phyloP scores from a whole-genome alignment of 257 asterid genomes.

The Solanum appendiculatum region DNA sequence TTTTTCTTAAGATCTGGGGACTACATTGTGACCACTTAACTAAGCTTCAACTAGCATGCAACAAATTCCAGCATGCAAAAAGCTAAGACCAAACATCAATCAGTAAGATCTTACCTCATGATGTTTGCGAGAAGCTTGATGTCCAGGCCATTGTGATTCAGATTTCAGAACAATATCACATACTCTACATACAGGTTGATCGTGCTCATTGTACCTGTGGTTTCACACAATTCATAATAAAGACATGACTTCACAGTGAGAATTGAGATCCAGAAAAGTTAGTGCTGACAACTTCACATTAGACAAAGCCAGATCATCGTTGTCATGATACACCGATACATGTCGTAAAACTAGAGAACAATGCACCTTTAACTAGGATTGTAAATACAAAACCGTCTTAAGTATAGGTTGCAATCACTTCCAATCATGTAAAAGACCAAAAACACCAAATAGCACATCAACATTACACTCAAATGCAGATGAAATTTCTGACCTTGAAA shows the following conservation, averaged over 20 bases:
- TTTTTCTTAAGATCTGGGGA: not conserved
- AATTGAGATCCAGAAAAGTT: not conserved
- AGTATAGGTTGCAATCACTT: not conserved
- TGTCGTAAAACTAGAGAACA: not conserved
- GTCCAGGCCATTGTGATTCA: slow-evolving; percentile 86
- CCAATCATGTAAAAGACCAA: not conserved
- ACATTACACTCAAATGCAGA: not conserved
- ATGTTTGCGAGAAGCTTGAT: slow-evolving; percentile 92
- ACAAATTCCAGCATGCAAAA: not conserved
- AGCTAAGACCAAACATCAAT: not conserved
- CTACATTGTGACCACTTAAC: not conserved
- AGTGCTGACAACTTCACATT: not conserved
- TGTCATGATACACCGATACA: not conserved
- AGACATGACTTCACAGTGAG: not conserved
- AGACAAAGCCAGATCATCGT: not conserved
- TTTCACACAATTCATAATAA: not conserved
- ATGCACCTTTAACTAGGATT: not conserved
- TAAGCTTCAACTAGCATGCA: not conserved
- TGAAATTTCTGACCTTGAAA: not conserved
- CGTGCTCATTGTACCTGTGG: slow-evolving; percentile 80
- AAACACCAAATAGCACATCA: not conserved
- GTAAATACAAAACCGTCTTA: not conserved
- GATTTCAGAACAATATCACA: slow-evolving; percentile 73
- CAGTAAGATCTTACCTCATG: slow-evolving; percentile 41
- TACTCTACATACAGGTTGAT: slow-evolving; percentile 72